These are phyloP conservation scores for Nicotiana otophora DNA, from an alignment of 257 asterid species.

Conservation along the genomic window DNA sequence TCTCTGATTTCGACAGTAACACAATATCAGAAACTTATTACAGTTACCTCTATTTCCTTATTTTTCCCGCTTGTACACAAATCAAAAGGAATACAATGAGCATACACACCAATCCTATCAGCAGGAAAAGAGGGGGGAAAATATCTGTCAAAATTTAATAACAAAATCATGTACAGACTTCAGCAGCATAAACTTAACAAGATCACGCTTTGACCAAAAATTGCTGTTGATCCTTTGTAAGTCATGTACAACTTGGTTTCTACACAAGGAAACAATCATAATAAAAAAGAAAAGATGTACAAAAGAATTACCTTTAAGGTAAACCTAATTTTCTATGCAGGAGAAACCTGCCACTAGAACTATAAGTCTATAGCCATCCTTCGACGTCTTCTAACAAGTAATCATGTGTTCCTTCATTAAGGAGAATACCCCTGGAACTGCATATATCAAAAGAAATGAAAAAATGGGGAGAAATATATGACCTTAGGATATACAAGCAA, in stretches of 20 bases:
- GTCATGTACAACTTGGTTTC: conserved; percentile 31
- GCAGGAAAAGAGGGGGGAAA: neutral
- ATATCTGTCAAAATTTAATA: neutral
- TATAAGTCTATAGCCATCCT: conserved; percentile 13
- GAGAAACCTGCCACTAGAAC: conserved; percentile 16
- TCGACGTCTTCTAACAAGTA: conserved; percentile 17
- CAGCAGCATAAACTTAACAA: neutral
- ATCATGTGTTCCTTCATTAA: conserved; percentile 19
- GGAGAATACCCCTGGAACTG: conserved; percentile 15
- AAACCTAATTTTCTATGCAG: conserved; percentile 22
- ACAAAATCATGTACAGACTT: neutral
- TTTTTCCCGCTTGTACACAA: too few species aligned
- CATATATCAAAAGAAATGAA: conserved; percentile 29
- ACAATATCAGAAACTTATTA: neutral
- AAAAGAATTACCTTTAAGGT: conserved; percentile 18
- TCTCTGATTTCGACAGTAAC: neutral
- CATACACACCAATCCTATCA: neutral
- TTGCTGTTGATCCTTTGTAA: conserved; percentile 20
- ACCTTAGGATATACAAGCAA: conserved; percentile 23
- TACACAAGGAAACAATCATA: neutral
- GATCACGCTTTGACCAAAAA: conserved; percentile 20
- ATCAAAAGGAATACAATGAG: neutral
- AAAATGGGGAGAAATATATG: conserved; percentile 14
- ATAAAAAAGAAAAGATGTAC: conserved; percentile 1
- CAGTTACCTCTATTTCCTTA: neutral